Evolutionary conservation across 139 green algal genomes (phyloP).

Genomic region (Volvox africanus): DNA sequence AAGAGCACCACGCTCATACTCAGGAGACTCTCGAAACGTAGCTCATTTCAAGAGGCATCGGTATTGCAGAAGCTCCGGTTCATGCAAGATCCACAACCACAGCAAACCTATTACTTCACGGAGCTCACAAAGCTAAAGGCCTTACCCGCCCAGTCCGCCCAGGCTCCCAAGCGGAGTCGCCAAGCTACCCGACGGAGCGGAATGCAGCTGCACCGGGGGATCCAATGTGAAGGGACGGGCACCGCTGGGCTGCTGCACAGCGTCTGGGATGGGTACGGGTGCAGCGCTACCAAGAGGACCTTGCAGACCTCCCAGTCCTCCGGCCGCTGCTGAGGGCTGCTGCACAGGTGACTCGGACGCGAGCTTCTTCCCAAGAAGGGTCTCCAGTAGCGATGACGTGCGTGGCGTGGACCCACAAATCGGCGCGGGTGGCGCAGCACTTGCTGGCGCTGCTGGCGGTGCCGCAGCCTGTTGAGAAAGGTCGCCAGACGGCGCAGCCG

Average conservation of each 20-base stretch:
- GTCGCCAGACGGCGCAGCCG: neutral
- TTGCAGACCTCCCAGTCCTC: neutral
- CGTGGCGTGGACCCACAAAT: neutral
- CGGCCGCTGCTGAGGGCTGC: neutral
- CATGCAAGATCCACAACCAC: too few relatives aligned
- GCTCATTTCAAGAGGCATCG: too few relatives aligned
- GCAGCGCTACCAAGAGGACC: neutral
- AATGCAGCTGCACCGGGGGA: slow-evolving; percentile 19
- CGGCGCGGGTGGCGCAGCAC: neutral
- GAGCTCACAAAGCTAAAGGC: too few relatives aligned
- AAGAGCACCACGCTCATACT: too few relatives aligned
- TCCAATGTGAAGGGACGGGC: slow-evolving; percentile 38
- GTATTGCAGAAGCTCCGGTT: too few relatives aligned
- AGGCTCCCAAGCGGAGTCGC: neutral
- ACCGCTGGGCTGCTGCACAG: neutral
- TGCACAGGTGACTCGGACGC: neutral
- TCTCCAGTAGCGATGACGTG: slow-evolving; percentile 36
- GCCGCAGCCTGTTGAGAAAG: neutral
- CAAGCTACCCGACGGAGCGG: neutral
- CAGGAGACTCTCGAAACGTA: too few relatives aligned
- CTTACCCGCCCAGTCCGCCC: slow-evolving; percentile 25
- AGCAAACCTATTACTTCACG: too few relatives aligned
- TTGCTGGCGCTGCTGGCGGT: slow-evolving; percentile 9
- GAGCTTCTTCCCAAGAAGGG: slow-evolving; percentile 36
- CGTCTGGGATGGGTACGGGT: neutral